Evolutionary conservation across 2,329 filamentous ascomycete genomes (phyloP), one percentile per base, ranked within the genome.

Genomic region (Microthyrium microscopicum): DNA sequence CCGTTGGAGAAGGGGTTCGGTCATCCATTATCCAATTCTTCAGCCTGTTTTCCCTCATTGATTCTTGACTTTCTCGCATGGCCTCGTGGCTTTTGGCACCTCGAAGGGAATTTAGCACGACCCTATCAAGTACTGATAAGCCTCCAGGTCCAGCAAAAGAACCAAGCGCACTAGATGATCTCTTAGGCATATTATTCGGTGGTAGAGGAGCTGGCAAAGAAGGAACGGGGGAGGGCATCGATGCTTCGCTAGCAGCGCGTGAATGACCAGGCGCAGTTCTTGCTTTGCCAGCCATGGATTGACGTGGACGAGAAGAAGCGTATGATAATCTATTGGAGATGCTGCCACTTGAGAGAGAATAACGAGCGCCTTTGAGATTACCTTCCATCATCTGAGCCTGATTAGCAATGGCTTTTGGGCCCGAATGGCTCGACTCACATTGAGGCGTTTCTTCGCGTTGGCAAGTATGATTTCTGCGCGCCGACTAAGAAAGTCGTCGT

Each of bases 391-490:
- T 79, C 83, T 91, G 51, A 16, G 35, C 12, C 29, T 38, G 31
- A 20, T 18, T 36, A 32, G 22, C 34, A 39, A 8, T 19, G 16
- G 8, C 11, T 24, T 11, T 18, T 16, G 13, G 19, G 28, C 36
- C 26, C 29, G 26, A 29, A 39, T 26, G 5, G 29, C 19, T 13
- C 22, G 17, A 39, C 80, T 53, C 64, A 91, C 83, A 49, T 81
- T 89, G 40, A 95, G 63, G 44, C 84, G 69, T 52, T 74, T 77
- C 59, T 94, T 94, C 20, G 87, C 87, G 55, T 92, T 93, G 36
- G 84, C 82, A 35, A 95, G 64, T 49, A 94, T 94, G 48, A 85
- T 66, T 51, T 94, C 85, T 2, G 85, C 85, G 45, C 83, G 72
- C 43, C 77, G 75, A 52, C 82, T 87, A 41, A 92, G 58, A 28